These are phyloP conservation scores for Rhododendron vialii DNA, from an alignment of 148 eudicot species.

Conservation along the genomic window DNA sequence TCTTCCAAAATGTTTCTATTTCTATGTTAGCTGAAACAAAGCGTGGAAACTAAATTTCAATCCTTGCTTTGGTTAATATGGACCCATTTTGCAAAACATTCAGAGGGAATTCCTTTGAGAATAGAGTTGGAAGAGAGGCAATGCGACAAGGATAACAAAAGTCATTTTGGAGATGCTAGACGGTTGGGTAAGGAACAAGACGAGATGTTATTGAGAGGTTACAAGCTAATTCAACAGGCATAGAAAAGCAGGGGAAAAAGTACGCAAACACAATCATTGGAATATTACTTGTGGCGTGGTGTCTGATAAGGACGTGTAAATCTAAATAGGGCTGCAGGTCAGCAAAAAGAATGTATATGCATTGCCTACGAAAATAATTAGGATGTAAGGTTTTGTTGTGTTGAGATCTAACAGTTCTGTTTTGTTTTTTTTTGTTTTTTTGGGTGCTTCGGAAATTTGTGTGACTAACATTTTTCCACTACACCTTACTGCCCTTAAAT, in stretches of 20 bases:
- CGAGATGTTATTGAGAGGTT: not conserved
- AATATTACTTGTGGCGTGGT: not conserved
- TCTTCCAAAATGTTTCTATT: not conserved
- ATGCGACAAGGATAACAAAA: not conserved
- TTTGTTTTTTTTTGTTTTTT: no score
- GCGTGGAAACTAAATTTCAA: not conserved
- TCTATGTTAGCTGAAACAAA: not conserved
- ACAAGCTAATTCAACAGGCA: not conserved
- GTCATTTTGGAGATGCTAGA: not conserved
- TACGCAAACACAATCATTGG: not conserved
- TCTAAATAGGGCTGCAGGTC: no score
- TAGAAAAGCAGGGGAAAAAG: no score
- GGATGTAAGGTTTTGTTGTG: not conserved
- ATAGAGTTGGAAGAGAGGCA: not conserved
- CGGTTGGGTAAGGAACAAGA: not conserved
- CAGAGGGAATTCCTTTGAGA: not conserved
- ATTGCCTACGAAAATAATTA: not conserved
- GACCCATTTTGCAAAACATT: not conserved
- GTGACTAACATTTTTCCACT: not conserved
- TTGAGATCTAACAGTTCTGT: not conserved
- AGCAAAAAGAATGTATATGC: not conserved
- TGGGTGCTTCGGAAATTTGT: not conserved
- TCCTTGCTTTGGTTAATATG: not conserved
- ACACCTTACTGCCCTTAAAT: not conserved
- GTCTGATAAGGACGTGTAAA: not conserved